phyloP scores from a whole-genome alignment of 495 filamentous ascomycete species.

The Podospora pseudocomata region DNA sequence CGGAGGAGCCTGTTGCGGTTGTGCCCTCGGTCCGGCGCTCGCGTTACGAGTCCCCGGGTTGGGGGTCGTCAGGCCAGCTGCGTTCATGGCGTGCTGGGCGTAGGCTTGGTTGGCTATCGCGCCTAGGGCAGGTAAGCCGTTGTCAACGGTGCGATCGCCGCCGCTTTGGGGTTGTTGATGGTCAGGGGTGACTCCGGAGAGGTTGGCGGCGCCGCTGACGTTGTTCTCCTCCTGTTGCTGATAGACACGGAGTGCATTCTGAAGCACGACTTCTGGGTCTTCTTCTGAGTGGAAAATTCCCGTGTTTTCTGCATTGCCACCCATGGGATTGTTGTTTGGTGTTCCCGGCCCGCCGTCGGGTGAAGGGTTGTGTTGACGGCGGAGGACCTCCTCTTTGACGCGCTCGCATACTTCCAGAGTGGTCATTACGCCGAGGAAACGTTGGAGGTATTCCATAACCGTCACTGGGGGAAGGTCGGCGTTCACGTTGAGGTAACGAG shows the following conservation, averaged over 20 bases:
- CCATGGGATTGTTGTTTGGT: constrained; percentile 7
- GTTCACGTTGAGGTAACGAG: constrained; percentile 46
- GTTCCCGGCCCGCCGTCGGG: not conserved
- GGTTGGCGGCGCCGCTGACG: constrained; percentile 42
- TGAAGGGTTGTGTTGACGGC: constrained; percentile 23
- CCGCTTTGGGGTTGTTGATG: constrained; percentile 25
- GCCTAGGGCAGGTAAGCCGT: constrained; percentile 38
- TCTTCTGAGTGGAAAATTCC: constrained; percentile 34
- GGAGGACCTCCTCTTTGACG: constrained; percentile 48
- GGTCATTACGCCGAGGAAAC: constrained; percentile 46
- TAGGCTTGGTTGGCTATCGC: constrained; percentile 30
- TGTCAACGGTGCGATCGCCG: constrained; percentile 42
- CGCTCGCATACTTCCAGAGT: constrained; percentile 46
- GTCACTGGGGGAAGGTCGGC: constrained; percentile 45
- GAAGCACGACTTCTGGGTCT: constrained; percentile 49
- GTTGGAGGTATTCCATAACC: constrained; percentile 45
- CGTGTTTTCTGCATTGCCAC: constrained; percentile 20
- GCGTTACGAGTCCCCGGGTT: not conserved
- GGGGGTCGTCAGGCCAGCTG: constrained; percentile 20
- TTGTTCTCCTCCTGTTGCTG: constrained; percentile 49
- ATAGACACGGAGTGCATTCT: constrained; percentile 46
- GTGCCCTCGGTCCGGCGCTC: constrained; percentile 15
- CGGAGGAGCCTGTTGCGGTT: not conserved
- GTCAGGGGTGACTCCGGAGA: constrained; percentile 19
- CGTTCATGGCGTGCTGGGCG: constrained; percentile 28